Conservation (phyloP, 176 grass and related monocot species). For the Avena sativa region DNA sequence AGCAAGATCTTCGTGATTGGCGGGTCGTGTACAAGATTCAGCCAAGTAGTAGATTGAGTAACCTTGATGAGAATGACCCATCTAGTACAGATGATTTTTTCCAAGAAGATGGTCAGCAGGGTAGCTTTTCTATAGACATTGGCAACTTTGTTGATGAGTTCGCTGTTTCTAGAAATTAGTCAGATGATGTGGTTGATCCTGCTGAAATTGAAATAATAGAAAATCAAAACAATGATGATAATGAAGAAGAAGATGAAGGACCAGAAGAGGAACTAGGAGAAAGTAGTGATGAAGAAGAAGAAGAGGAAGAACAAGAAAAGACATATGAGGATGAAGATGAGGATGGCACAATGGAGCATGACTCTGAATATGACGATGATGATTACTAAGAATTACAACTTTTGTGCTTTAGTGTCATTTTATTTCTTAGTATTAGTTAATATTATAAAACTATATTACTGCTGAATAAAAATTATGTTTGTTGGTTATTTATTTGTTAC, state of each 20-base stretch:
- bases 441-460: neutral
- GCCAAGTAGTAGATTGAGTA: neutral
- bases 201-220: neutral
- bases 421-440: neutral
- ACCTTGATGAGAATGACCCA: neutral
- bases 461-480: neutral
- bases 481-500: too few relatives aligned
- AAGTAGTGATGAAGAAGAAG: neutral
- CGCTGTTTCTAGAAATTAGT: neutral
- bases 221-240: neutral
- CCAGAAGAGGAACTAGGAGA: neutral
- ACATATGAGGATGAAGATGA: neutral
- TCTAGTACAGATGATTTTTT: neutral
- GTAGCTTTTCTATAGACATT: neutral
- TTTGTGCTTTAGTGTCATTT: neutral
- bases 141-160: neutral
- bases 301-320: neutral
- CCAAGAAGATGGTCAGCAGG: neutral
- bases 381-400: neutral
- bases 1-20: too few relatives aligned
- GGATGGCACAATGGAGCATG: neutral
- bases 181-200: neutral
- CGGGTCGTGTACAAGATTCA: neutral
- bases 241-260: too few relatives aligned
- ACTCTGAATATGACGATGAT: neutral